Conservation (phyloP, 1,284 basidiomycete species). For the Malassezia obtusa region DNA sequence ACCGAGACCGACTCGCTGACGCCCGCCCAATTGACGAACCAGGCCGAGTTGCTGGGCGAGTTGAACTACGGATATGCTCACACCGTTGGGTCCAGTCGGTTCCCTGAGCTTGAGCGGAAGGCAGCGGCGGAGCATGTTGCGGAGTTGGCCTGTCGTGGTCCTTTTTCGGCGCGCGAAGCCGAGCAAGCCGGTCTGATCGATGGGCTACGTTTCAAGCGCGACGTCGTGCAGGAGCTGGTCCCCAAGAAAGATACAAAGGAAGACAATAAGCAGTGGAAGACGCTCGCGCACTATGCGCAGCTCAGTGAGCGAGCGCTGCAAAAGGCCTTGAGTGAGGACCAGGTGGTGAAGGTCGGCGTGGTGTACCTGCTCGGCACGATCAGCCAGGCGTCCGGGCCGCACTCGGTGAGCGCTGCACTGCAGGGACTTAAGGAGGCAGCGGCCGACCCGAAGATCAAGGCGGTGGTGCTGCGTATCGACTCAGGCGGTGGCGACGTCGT, state of each 20-base stretch:
- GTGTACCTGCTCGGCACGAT: constrained; percentile 50
- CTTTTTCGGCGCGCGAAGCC: constrained; percentile 48
- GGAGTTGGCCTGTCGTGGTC: constrained; percentile 44
- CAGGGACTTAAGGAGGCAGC: constrained; percentile 50
- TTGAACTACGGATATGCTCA: constrained; percentile 31
- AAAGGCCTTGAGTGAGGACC: constrained; percentile 30
- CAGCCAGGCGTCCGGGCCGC: constrained; percentile 32
- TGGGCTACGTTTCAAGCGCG: constrained; percentile 46
- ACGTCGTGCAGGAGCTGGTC: constrained; percentile 29
- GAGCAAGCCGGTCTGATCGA: constrained; percentile 45
- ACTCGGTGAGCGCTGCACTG: constrained; percentile 46
- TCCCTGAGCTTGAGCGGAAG: constrained; percentile 22
- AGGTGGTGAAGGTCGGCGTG: constrained; percentile 47
- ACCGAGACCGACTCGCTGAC: constrained; percentile 31
- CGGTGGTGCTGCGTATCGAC: constrained; percentile 50
- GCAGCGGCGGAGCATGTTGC: constrained; percentile 36
- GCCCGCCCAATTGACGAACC: constrained; percentile 30
- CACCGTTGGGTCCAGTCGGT: constrained; percentile 34
- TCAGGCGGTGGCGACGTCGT: constrained; percentile 50
- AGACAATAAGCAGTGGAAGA: constrained; percentile 20
- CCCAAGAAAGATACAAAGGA: constrained; percentile 16
- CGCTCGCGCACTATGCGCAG: constrained; percentile 30
- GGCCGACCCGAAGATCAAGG: constrained; percentile 48
- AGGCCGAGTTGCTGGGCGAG: constrained; percentile 40
- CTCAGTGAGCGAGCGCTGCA: constrained; percentile 23